Evolutionary conservation across 2,329 filamentous ascomycete species (phyloP), one percentile per base, ranked within the genome.

Genomic region (Penicillium sp.): DNA sequence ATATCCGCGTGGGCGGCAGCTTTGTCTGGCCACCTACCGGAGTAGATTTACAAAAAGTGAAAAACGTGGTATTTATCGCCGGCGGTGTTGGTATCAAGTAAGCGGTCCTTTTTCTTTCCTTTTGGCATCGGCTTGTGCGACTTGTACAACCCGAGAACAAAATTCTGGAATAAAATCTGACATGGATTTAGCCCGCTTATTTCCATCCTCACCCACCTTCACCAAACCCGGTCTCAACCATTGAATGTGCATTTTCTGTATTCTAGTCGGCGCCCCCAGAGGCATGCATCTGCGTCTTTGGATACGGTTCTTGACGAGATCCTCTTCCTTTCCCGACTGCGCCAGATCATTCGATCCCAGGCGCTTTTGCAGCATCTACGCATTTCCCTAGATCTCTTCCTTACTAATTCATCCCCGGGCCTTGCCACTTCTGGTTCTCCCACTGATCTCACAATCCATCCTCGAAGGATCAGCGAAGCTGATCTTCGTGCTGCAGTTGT

Each of bases 11-110:
- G 1, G 89, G 89, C 1, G 89, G 89, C 0, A 84, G 81, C 56
- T 95, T 95, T 60, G 77, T 85, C 3, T 95, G 84, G 74, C 89
- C 89, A 0, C 87, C 73, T 1, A 55, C 55, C 0, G 66, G 67
- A 16, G 51, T 77, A 16, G 67, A 76, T 39, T 50, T 66, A 3
- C 59, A 63, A 3, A 55, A 64, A 4, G 72, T 85, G 34, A 73
- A 75, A 35, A 81, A 78, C 44, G 75, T 85, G 4, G 78, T 95
- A 3, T 83, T 95, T 51, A 75, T 94, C 11, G 88, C 87, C 0
- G 88, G 87, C 1, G 89, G 88, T 1, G 83, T 94, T 18, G 88
- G 89, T 0, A 84, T 94, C 46, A 94, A 94, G 79, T 81, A 66
- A 53, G 76, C 60, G 35, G 16, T 37, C n/a, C 7, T 6, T 40